Base-by-base conservation (phyloP, 306 rosid genomes). In the Corylus americana region DNA sequence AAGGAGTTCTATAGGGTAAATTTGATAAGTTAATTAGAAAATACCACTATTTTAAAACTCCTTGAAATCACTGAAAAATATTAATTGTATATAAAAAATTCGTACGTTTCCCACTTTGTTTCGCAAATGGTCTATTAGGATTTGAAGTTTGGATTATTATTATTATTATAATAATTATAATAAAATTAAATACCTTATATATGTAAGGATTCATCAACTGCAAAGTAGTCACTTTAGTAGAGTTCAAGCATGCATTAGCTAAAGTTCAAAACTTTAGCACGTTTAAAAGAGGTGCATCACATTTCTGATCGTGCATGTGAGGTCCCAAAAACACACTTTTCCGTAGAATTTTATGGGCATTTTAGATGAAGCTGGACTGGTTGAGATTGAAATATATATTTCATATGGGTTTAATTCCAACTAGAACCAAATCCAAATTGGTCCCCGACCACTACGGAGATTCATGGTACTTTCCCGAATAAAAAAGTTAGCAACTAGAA, bases 401-500 rank as follows among this genome's bases (percentile, higher is more conserved):
- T 6, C 7, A 0, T 5, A 5, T 0, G 6, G 8, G 5, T 42
- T 42, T 5, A 42, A 42, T 42, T 42, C 1, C 45, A 42, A 42
- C 1, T 42, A 42, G 1, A 6, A 6, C 45, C 7, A 7, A 7
- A 42, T 7, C 45, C 45, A 42, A 42, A 11, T 59, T 82, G 73
- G 88, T 77, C 76, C 78, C 58, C n/a, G 8, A 17, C 75, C 73
- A 59, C 77, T 31, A 67, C 13, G 25, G 37, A 62, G 77, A 81
- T 86, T 84, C 86, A 74, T 83, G 18, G 83, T 75, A 83, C 83
- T 63, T 73, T 17, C 1, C 8, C 1, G 45, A 42, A 42, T 42
- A 42, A 42, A 5, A 5, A 5, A 42, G 8, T 42, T 42, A 42
- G 45, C 45, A 42, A 42, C 45, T 5, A 42, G 8, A 42, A 42